Evolutionary conservation across 352 stramenopile genomes (phyloP).

Genomic region (Globisporangium paddicum): DNA sequence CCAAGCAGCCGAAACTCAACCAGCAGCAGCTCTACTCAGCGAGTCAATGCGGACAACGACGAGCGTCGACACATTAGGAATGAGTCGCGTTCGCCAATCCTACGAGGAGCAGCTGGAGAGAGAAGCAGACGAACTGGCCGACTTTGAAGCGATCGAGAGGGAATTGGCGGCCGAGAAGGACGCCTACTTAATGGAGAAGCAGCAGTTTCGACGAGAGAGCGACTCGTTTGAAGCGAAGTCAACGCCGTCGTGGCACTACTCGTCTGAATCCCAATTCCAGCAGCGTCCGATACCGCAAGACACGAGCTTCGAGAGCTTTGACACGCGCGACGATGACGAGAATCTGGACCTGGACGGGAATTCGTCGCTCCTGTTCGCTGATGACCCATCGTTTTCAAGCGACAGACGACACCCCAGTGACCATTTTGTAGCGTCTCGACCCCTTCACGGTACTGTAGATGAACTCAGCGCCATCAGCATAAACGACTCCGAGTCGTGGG

Average conservation of each 20-base stretch:
- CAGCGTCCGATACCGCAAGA: not conserved
- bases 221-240: not conserved
- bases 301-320: not conserved
- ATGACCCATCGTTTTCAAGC: conserved; percentile 2
- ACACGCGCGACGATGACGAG: conserved; percentile 9
- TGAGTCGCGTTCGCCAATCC: conserved; percentile 46
- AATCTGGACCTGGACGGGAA: conserved; percentile 37
- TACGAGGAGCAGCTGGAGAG: conserved; percentile 49
- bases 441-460: conserved; percentile 19
- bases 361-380: conserved; percentile 42
- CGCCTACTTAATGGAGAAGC: conserved; percentile 41
- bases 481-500: conserved; percentile 77
- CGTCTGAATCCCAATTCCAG: conserved; percentile 1
- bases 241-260: not conserved
- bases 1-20: not conserved
- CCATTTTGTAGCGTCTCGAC: conserved; percentile 12
- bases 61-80: conserved; percentile 56
- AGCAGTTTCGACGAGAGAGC: conserved; percentile 6
- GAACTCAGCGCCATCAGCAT: conserved; percentile 75
- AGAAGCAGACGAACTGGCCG: conserved; percentile 70
- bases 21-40: conserved; percentile 4
- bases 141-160: conserved; percentile 73
- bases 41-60: conserved; percentile 19
- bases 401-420: conserved; percentile 14
- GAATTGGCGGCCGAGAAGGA: conserved; percentile 61